Evolutionary conservation across 108 stramenopile genomes (phyloP).

Genomic region (Nitzschia putrida): DNA sequence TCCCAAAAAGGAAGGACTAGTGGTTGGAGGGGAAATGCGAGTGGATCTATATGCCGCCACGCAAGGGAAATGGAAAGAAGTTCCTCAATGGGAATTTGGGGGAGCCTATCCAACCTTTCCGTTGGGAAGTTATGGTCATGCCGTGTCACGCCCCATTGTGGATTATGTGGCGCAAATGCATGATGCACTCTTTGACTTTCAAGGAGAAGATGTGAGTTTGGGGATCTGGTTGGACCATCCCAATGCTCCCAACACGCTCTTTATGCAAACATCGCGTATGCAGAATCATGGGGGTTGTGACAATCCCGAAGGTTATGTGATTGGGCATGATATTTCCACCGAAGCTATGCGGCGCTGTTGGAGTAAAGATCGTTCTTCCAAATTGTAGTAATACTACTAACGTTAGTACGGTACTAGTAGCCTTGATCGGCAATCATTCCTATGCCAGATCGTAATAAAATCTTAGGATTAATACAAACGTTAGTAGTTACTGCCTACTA

Average conservation of each 20-base stretch:
- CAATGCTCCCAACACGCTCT: background rate
- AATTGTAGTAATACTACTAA: too few relatives aligned
- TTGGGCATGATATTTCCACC: constrained; percentile 14
- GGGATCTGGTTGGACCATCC: constrained; percentile 35
- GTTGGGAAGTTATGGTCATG: constrained; percentile 27
- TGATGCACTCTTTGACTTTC: constrained; percentile 28
- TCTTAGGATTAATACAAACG: too few relatives aligned
- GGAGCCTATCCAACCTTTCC: constrained; percentile 32
- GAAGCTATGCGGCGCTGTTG: too few relatives aligned
- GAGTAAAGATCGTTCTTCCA: too few relatives aligned
- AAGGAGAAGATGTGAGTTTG: constrained; percentile 36
- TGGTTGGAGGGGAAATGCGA: constrained; percentile 30
- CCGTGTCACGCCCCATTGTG: constrained; percentile 31
- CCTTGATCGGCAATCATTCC: too few relatives aligned
- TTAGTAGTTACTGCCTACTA: too few relatives aligned
- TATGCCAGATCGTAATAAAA: too few relatives aligned
- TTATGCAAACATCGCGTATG: background rate
- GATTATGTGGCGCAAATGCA: constrained; percentile 24
- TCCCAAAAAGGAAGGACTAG: background rate
- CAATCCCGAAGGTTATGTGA: constrained; percentile 2
- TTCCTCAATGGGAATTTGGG: constrained; percentile 17
- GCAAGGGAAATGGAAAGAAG: constrained; percentile 29
- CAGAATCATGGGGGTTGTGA: constrained; percentile 2
- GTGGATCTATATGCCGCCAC: background rate
- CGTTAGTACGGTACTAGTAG: too few relatives aligned